Base-by-base conservation (phyloP, 2,329 filamentous ascomycete genomes). In the Hymenoscyphus scutula region DNA sequence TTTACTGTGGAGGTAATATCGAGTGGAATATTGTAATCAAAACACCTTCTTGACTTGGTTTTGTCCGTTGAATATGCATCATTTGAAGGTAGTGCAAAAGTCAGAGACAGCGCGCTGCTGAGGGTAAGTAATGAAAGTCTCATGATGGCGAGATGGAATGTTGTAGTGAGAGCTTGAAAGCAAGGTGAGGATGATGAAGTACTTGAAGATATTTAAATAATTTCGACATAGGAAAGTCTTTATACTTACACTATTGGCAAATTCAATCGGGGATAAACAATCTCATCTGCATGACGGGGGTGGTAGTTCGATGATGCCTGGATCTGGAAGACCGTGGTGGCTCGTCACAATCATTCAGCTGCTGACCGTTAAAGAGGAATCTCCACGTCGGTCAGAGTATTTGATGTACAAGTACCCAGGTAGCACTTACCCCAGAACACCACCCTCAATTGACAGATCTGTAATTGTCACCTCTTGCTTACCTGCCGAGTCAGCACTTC, bases 21-120 rank as follows among this genome's bases (percentile, higher is more conserved):
- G 34, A 60, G 25, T 19, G 58, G 58, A 45, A 60, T 60, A 15
- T n/a, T 56, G 37, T 60, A 60, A 10, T 60, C 58, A 30, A 56
- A 25, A 45, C 58, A 60, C 11, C 10, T 60, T 55, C 51, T 25
- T 13, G 34, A 23, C 19, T 53, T 53, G 38, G 48, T 38, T 59
- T 25, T 30, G 19, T 53, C 29, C 29, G 51, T 53, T 17, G 56
- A 19, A 23, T 23, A 54, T 30, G 53, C 19, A 32, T 54, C 25
- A 13, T 23, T 7, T 8, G 29, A 32, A 15, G 57, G 29, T 17
- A 38, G 27, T 2, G 45, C 45, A 1, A 59, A 17, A 23, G 38
- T n/a, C 15, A 54, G 32, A 27, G 55, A 56, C n/a, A 58, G 25
- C 5, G 53, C 17, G 48, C 51, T 48, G 58, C 19, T 29, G 6